A percentile compares a stretch with the other conserved stretches of the same genome.
Conservation (phyloP, 345 rosid genomes). For the Triadica sebifera region DNA sequence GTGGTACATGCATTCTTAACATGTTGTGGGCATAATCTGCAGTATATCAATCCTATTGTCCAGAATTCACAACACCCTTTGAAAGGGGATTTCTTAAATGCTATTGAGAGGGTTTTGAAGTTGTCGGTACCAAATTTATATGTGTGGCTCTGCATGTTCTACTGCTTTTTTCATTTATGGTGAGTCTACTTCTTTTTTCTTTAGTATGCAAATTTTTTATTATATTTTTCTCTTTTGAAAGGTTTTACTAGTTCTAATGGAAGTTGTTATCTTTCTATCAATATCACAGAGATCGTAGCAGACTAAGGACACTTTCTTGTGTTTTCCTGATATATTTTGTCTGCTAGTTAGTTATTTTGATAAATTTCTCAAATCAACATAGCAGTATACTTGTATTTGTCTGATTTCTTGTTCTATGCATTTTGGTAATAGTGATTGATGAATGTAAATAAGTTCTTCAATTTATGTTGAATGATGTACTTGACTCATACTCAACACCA, state of each 20-base stretch:
- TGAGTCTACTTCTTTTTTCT: constrained; percentile 24
- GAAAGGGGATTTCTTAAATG: constrained; percentile 81
- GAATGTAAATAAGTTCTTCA: not conserved
- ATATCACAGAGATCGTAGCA: not conserved
- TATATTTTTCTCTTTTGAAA: not conserved
- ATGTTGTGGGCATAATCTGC: constrained; percentile 38
- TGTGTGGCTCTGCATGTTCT: constrained; percentile 99
- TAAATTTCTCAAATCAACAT: not conserved
- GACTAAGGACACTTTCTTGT: not conserved
- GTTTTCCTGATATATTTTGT: not conserved
- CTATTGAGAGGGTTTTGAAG: constrained; percentile 91
- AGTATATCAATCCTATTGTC: constrained; percentile 97
- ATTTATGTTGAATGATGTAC: not conserved
- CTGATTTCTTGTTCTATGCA: too few relatives aligned
- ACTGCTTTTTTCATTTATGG: constrained; percentile 98
- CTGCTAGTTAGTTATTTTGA: not conserved
- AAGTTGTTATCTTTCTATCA: not conserved
- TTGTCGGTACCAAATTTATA: constrained; percentile 92
- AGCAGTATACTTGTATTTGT: not conserved
- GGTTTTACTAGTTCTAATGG: not conserved
- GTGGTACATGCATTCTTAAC: constrained; percentile 19
- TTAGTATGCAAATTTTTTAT: not conserved
- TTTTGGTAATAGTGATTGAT: not conserved
- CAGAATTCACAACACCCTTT: constrained; percentile 93
- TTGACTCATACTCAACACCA: not conserved